Conservation (phyloP, 2,329 filamentous ascomycete genomes). For the Ophiostoma novo-ulmi region DNA sequence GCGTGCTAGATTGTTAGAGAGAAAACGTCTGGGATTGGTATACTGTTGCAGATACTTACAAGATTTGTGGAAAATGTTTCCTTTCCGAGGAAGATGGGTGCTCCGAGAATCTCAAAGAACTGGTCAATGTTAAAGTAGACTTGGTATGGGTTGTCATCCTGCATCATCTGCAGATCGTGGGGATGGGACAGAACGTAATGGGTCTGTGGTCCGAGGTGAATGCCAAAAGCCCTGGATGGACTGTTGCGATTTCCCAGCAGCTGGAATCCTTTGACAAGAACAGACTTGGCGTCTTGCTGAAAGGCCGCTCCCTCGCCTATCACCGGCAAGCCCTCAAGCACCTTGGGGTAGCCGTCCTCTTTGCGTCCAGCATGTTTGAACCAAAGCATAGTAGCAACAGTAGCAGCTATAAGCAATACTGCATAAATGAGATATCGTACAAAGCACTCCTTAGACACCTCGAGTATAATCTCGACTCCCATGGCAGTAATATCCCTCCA, state of each 20-base stretch:
- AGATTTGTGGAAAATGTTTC: slow-evolving; percentile 21
- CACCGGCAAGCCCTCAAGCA: not conserved
- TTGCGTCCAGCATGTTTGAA: not conserved
- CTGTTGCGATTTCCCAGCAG: slow-evolving; percentile 9
- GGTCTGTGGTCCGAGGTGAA: slow-evolving; percentile 21
- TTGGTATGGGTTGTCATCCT: slow-evolving; percentile 22
- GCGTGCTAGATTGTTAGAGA: slow-evolving; percentile 12
- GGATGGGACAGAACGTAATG: slow-evolving; percentile 21
- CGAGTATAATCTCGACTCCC: not conserved
- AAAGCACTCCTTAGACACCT: not conserved
- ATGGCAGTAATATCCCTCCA: not conserved
- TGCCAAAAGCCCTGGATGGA: slow-evolving; percentile 20
- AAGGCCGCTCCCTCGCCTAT: not conserved
- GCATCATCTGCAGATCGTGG: slow-evolving; percentile 23
- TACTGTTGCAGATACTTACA: not conserved
- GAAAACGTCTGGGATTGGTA: not conserved
- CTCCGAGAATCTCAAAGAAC: slow-evolving; percentile 21
- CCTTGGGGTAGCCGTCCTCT: not conserved
- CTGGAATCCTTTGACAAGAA: not conserved
- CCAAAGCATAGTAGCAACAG: not conserved
- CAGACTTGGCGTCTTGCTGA: not conserved
- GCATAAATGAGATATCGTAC: not conserved
- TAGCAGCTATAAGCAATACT: not conserved
- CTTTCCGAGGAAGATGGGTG: slow-evolving; percentile 19
- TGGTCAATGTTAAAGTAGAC: slow-evolving; percentile 21